Conservation (phyloP, 805 yeast species). For the Groenewaldozyma salmanticensis region DNA sequence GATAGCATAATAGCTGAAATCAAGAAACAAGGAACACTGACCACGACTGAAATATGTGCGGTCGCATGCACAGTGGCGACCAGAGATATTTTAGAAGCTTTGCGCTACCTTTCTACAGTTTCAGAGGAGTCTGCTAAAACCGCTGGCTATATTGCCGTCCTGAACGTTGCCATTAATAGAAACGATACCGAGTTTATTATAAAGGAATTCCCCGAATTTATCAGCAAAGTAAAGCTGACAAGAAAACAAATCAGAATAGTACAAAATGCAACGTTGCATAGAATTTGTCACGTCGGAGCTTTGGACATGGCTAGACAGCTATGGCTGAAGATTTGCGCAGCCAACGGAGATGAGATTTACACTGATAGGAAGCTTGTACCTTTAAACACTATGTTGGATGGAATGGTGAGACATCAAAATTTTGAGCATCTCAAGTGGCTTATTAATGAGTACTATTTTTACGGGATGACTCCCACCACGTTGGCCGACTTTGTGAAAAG, state of each 20-base stretch:
- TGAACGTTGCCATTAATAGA: constrained; percentile 17
- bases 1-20: constrained; percentile 17
- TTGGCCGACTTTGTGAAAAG: neutral
- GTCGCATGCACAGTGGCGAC: neutral
- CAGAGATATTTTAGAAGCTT: neutral
- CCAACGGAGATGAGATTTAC: constrained; percentile 13
- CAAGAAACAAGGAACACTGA: constrained; percentile 4
- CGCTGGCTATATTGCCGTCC: constrained; percentile 15
- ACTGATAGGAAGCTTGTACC: neutral
- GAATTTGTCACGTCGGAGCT: constrained; percentile 1
- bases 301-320: constrained; percentile 6
- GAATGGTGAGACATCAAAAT: neutral
- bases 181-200: constrained; percentile 12
- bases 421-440: constrained; percentile 4
- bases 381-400: constrained; percentile 7
- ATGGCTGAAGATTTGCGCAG: constrained; percentile 9
- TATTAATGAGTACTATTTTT: constrained; percentile 4
- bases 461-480: constrained; percentile 3
- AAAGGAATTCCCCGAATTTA: constrained; percentile 4
- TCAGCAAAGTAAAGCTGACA: constrained; percentile 1
- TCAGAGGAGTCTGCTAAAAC: neutral
- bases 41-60: constrained; percentile 8
- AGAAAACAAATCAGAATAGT: constrained; percentile 1
- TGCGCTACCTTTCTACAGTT: neutral
- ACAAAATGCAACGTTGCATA: constrained; percentile 7